Base-by-base conservation (phyloP, 306 rosid genomes). In the Mimosa bimucronata region DNA sequence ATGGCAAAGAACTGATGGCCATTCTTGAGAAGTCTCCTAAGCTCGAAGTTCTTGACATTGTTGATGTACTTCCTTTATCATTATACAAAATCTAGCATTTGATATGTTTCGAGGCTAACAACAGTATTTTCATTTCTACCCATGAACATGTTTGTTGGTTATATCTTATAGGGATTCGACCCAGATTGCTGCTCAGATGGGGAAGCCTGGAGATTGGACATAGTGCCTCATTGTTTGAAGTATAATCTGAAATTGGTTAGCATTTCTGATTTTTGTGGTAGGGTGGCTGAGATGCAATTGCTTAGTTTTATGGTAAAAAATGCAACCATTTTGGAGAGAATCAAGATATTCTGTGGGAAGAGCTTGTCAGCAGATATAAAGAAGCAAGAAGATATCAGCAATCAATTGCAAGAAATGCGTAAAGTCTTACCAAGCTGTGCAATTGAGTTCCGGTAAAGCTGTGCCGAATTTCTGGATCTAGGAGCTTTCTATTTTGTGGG, bases 151-250 rank as follows among this genome's bases (percentile, higher is more conserved):
- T n/a, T n/a, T n/a, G n/a, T n/a, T n/a, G n/a, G n/a, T n/a, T n/a
- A n/a, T n/a, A n/a, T n/a, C n/a, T n/a, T n/a, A n/a, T n/a, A 58
- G 65, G 65, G 65, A 58, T 58, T 58, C 16, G 65, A 58, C 31
- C 34, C 31, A 9, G 6, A 58, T 11, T 10, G 0, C 31, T 58
- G 16, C 31, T 58, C 26, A 21, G 18, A 23, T 58, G 65, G 31
- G 65, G 65, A 58, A 58, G 65, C 6, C 31, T 58, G 65, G 65
- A 58, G 30, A 25, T 25, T 23, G 65, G 5, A 6, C 16, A 0
- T 30, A 25, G 16, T 25, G 31, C 65, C 65, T 23, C 65, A 25
- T 23, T 58, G 65, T 25, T 23, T 58, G 11, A 58, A 58, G 31
- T 11, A 28, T 25, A 58, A 30, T 5, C 16, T 58, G 65, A 58